These are phyloP conservation scores for Fragaria nilgerrensis DNA, from an alignment of 306 rosid species.

Conservation along the genomic window DNA sequence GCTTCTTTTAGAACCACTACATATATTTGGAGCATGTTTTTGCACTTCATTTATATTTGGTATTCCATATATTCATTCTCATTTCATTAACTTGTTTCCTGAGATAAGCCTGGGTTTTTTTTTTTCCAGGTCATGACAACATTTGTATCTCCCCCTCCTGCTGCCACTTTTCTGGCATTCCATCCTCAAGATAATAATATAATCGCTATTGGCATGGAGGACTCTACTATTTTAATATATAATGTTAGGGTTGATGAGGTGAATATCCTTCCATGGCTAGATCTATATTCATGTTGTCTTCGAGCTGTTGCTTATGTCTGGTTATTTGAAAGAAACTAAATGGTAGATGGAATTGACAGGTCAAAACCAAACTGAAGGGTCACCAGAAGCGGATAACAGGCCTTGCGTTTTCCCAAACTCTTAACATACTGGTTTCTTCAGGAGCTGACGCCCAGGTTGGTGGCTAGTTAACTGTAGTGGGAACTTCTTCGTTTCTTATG, in stretches of 20 bases:
- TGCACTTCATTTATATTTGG: not conserved
- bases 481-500: not conserved
- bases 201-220: constrained; percentile 51
- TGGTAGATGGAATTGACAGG: constrained; percentile 25
- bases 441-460: constrained; percentile 48
- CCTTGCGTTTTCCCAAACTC: constrained; percentile 41
- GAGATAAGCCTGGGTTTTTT: not conserved
- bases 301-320: not conserved
- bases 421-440: constrained; percentile 39
- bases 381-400: constrained; percentile 51
- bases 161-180: constrained; percentile 47
- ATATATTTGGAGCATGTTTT: not conserved
- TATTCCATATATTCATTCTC: not conserved
- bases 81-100: not conserved
- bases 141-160: constrained; percentile 45
- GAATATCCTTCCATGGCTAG: constrained; percentile 2
- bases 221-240: constrained; percentile 42
- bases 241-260: constrained; percentile 52
- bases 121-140: constrained; percentile 44
- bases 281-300: constrained; percentile 1
- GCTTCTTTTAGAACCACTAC: not conserved
- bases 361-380: constrained; percentile 42
- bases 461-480: not conserved
- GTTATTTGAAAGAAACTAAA: constrained; percentile 6
- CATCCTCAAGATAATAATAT: constrained; percentile 50